Percentiles rank a stretch among this genome's conserved stretches.
Conservation (phyloP, 768 basidiomycete genomes). For the Mycena sanguinolenta region DNA sequence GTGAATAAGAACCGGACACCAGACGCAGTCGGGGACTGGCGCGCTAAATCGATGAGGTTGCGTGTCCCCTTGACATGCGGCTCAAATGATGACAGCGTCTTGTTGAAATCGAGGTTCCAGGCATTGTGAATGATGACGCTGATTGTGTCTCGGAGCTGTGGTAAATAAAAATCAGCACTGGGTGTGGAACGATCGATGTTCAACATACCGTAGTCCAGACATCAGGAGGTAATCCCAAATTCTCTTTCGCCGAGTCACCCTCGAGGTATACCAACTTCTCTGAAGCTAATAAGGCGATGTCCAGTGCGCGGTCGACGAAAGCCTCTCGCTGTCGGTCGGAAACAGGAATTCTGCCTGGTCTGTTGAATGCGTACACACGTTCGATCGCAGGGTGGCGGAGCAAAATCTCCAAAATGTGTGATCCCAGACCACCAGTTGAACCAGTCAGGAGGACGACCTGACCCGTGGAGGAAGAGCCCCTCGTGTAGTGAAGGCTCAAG, state of each 20-base stretch:
- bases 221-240: slow-evolving; percentile 41
- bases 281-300: slow-evolving; percentile 11
- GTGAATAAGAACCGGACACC: slow-evolving; percentile 51
- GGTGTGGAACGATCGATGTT: background rate
- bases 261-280: slow-evolving; percentile 44
- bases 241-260: slow-evolving; percentile 38
- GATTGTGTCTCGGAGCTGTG: slow-evolving; percentile 42
- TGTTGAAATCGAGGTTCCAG: slow-evolving; percentile 65
- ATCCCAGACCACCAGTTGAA: slow-evolving; percentile 50
- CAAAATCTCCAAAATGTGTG: slow-evolving; percentile 40
- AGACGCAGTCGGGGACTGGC: slow-evolving; percentile 27
- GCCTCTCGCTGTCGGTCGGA: slow-evolving; percentile 42
- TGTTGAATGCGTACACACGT: slow-evolving; percentile 45
- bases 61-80: slow-evolving; percentile 57
- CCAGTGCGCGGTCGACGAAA: slow-evolving; percentile 27
- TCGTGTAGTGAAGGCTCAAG: background rate
- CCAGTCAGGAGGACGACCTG: slow-evolving; percentile 46
- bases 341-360: slow-evolving; percentile 32
- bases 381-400: background rate
- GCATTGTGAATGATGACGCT: slow-evolving; percentile 55
- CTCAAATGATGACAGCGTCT: slow-evolving; percentile 59
- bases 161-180: slow-evolving; percentile 1
- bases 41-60: slow-evolving; percentile 56
- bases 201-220: slow-evolving; percentile 41
- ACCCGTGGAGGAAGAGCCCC: slow-evolving; percentile 34